Evolutionary conservation across 805 yeast genomes (phyloP), one percentile per base, ranked within the genome.

Genomic region (Candida ascalaphidarum): DNA sequence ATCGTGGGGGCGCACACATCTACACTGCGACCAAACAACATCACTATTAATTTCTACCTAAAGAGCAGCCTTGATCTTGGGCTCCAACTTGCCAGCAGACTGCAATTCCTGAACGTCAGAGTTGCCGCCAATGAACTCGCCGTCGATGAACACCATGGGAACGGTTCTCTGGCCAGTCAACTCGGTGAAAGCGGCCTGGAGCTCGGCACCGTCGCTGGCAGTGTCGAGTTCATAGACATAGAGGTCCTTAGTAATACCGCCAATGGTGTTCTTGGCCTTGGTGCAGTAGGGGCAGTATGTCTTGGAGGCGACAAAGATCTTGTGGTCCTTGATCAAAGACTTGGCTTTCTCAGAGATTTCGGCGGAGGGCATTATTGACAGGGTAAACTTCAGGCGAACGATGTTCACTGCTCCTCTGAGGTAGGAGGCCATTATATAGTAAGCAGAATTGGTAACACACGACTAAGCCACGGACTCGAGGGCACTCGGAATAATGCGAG

Each of bases 91-190:
- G 43, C 81, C 92, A 25, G 55, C 44, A 14, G 75, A 65, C 41
- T 72, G 66, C 52, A 88, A 69, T 29, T 70, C 65, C 60, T 86
- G 94, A 39, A 89, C 64, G 43, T 84, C 95, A 22, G 88, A 78
- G 71, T 86, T 84, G 37, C 98, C 98, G 35, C 98, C 98, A 48
- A 89, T 75, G 65, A 86, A 96, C 60, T 88, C 71, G 36, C 95
- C 96, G 26, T 68, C 77, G 53, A 89, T 85, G 63, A 81, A 89
- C 43, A 89, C 71, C 54, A 81, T 86, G 37, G 98, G 98, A 37
- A 89, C 97, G 22, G 96, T 85, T 42, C 77, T 71, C 68, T 89
- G 97, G 35, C 94, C 92, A 22, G 94, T 82, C 35, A 85, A 56
- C 50, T 80, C 54, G 14, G 21, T 29, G 35, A 57, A 50, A 1